phyloP scores from a whole-genome alignment of 768 basidiomycete genomes.

The Mycena kentingensis region DNA sequence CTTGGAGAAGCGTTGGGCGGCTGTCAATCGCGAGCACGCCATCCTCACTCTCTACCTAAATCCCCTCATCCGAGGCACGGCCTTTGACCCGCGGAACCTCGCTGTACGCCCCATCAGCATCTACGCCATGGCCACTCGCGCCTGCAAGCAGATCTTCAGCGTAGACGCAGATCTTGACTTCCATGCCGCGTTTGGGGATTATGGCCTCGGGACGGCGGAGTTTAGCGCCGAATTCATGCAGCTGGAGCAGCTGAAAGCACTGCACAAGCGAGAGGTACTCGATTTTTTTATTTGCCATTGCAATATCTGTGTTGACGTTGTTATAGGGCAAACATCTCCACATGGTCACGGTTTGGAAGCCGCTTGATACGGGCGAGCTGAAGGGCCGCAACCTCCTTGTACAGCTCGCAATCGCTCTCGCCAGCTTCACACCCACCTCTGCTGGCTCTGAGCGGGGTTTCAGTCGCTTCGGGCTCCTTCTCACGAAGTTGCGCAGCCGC shows the following conservation, averaged over 20 bases:
- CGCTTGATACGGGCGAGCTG: constrained; percentile 16
- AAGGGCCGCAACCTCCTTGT: constrained; percentile 23
- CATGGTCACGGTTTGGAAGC: constrained; percentile 23
- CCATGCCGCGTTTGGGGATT: constrained; percentile 8
- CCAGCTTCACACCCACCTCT: constrained; percentile 30
- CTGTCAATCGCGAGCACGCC: constrained; percentile 13
- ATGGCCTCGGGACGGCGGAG: neutral
- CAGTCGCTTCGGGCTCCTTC: constrained; percentile 30
- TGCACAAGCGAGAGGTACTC: constrained; percentile 2
- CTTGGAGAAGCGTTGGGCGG: constrained; percentile 19
- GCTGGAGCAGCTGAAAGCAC: neutral
- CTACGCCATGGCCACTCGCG: no score
- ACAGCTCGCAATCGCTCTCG: constrained; percentile 27
- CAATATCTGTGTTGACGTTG: neutral
- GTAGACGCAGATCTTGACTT: constrained; percentile 4
- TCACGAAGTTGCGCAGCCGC: constrained; percentile 25
- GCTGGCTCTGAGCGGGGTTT: constrained; percentile 34
- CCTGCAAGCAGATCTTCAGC: constrained; percentile 3
- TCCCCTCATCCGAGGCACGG: constrained; percentile 9
- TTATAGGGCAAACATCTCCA: constrained; percentile 11
- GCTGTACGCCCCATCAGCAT: no score
- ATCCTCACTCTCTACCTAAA: constrained; percentile 17
- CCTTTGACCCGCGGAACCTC: no score
- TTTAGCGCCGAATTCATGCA: neutral
- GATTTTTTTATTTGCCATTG: no score